Conservation (phyloP, 1,139 yeast species). For the Hyphopichia pseudoburtonii region DNA sequence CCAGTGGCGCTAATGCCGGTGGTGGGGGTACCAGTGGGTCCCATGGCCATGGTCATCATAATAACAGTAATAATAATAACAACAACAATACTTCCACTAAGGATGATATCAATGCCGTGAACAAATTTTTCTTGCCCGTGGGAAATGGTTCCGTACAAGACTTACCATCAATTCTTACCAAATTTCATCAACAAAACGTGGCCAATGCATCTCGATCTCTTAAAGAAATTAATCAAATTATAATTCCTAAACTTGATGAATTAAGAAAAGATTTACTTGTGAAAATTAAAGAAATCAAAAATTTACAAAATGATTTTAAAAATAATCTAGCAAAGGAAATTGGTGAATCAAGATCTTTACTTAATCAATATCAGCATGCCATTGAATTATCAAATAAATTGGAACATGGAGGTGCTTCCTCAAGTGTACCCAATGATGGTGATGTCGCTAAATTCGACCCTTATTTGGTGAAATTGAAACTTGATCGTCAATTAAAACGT, state of each 20-base stretch:
- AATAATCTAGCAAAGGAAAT: conserved; percentile 71
- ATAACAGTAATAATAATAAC: conserved; percentile 10
- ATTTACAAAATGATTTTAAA: conserved; percentile 79
- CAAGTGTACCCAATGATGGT: conserved; percentile 14
- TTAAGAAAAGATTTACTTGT: conserved; percentile 77
- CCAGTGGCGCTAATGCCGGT: not conserved
- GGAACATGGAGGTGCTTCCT: conserved; percentile 21
- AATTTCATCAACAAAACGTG: conserved; percentile 74
- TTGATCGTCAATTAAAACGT: conserved; percentile 75
- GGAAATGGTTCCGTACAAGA: conserved; percentile 86
- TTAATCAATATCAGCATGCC: conserved; percentile 48
- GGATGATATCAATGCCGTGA: conserved; percentile 38
- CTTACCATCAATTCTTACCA: conserved; percentile 69
- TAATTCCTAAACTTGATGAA: conserved; percentile 85
- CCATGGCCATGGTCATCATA: conserved; percentile 7
- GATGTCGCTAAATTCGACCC: conserved; percentile 71
- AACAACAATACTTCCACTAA: conserved; percentile 17
- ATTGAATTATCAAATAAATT: conserved; percentile 37
- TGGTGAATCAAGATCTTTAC: conserved; percentile 55
- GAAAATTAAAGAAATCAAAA: conserved; percentile 84
- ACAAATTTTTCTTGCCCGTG: conserved; percentile 61
- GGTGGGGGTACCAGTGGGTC: too few species aligned
- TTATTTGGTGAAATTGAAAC: conserved; percentile 63
- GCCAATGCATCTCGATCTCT: conserved; percentile 64
- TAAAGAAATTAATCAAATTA: conserved; percentile 65